phyloP scores from a whole-genome alignment of 2,329 filamentous ascomycete species.

The Pseudocercospora eumusae region DNA sequence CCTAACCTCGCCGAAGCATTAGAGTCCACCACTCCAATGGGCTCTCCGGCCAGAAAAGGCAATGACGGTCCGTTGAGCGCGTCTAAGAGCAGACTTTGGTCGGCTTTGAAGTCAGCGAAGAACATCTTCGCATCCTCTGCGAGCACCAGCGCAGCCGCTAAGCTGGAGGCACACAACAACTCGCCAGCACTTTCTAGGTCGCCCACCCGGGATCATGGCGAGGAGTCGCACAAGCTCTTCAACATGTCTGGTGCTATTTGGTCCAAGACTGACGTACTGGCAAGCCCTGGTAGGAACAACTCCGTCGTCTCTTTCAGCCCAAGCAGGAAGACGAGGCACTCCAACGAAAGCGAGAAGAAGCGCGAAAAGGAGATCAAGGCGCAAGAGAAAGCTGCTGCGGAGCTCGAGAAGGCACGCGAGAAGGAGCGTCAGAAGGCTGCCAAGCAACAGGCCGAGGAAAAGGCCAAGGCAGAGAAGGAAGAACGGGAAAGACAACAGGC shows the following conservation, averaged over 20 bases:
- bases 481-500: slow-evolving; percentile 34
- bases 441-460: slow-evolving; percentile 55
- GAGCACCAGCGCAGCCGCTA: slow-evolving; percentile 59
- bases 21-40: slow-evolving; percentile 57
- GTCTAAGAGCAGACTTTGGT: slow-evolving; percentile 89
- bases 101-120: slow-evolving; percentile 84
- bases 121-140: slow-evolving; percentile 78
- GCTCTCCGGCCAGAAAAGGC: slow-evolving; percentile 57
- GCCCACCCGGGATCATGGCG: slow-evolving; percentile 21
- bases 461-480: slow-evolving; percentile 36
- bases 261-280: slow-evolving; percentile 33
- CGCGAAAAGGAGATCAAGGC: slow-evolving; percentile 63
- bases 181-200: slow-evolving; percentile 29
- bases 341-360: slow-evolving; percentile 64
- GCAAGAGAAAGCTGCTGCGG: slow-evolving; percentile 61
- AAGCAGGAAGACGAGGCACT: slow-evolving; percentile 58
- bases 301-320: slow-evolving; percentile 36
- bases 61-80: slow-evolving; percentile 82
- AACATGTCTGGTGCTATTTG: slow-evolving; percentile 41
- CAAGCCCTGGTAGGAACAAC: slow-evolving; percentile 29
- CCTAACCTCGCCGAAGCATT: slow-evolving; percentile 43
- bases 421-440: slow-evolving; percentile 70
- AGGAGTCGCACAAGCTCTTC: slow-evolving; percentile 29
- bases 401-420: slow-evolving; percentile 67
- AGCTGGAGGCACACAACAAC: slow-evolving; percentile 51